phyloP scores from a whole-genome alignment of 345 rosid genomes.

The Geranium rotundifolium region DNA sequence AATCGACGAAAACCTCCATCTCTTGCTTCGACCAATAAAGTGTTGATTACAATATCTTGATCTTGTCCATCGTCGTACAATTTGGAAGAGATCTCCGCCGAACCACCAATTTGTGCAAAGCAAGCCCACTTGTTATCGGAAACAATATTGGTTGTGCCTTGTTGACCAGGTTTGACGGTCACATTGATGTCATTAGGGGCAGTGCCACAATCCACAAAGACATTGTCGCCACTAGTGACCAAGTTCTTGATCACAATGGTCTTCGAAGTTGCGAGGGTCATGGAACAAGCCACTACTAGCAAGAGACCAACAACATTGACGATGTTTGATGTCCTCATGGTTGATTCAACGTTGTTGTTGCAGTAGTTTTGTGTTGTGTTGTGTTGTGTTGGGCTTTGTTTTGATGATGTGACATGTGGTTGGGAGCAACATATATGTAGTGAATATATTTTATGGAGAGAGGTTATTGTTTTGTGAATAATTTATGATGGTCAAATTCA shows the following conservation, averaged over 20 bases:
- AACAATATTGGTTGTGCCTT: neutral
- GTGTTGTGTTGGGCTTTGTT: too few relatives aligned
- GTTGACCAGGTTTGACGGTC: neutral
- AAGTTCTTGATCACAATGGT: neutral
- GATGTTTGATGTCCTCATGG: neutral
- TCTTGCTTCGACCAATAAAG: neutral
- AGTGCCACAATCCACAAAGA: neutral
- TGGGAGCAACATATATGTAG: too few relatives aligned
- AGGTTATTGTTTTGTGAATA: too few relatives aligned
- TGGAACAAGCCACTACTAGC: neutral
- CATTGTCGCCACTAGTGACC: neutral
- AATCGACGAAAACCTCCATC: neutral
- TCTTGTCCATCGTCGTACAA: neutral
- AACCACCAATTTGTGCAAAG: neutral
- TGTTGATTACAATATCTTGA: too few relatives aligned
- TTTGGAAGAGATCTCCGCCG: neutral
- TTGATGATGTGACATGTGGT: too few relatives aligned
- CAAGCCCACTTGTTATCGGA: neutral
- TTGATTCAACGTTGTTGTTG: too few relatives aligned
- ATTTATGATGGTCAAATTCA: too few relatives aligned
- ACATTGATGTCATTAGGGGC: neutral
- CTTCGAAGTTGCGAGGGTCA: neutral
- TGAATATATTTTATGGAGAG: too few relatives aligned
- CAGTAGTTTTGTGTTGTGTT: too few relatives aligned
- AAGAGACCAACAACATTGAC: neutral